Evolutionary conservation across 352 stramenopile species (phyloP).

Genomic region (Globisporangium iwayamae): DNA sequence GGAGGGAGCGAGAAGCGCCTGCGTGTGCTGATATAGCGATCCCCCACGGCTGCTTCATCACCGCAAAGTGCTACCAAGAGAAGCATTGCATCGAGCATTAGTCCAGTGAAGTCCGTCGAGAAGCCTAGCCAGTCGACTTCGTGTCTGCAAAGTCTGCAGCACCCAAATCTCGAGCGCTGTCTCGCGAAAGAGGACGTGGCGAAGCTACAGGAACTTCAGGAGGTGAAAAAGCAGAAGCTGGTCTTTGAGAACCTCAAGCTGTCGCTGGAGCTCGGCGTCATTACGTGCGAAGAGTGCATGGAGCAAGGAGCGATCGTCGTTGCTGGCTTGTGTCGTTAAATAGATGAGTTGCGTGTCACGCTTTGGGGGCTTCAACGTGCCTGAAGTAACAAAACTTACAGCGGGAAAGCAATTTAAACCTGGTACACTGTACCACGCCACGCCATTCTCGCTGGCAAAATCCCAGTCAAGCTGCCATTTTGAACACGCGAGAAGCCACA

Average conservation of each 20-base stretch:
- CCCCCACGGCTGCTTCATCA: background rate
- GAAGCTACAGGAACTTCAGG: background rate
- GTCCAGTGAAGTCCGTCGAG: background rate
- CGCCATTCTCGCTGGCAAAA: background rate
- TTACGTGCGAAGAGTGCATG: background rate
- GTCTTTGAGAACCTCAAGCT: background rate
- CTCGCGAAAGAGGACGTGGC: background rate
- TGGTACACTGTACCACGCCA: background rate
- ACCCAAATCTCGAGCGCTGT: background rate
- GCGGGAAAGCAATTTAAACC: background rate
- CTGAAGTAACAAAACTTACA: background rate
- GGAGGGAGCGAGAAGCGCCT: background rate
- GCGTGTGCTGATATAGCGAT: background rate
- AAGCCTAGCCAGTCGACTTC: background rate
- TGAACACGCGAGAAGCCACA: background rate
- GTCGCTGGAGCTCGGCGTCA: background rate
- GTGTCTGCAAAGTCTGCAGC: background rate
- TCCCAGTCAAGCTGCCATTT: background rate
- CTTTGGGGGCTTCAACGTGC: background rate
- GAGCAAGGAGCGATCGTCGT: background rate
- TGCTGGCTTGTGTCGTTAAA: background rate
- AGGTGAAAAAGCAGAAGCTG: background rate
- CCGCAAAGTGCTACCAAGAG: background rate
- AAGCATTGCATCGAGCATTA: background rate
- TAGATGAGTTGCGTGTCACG: background rate